Evolutionary conservation across 345 rosid species (phyloP), one percentile per base, ranked within the genome.

Genomic region (Populus tremula): DNA sequence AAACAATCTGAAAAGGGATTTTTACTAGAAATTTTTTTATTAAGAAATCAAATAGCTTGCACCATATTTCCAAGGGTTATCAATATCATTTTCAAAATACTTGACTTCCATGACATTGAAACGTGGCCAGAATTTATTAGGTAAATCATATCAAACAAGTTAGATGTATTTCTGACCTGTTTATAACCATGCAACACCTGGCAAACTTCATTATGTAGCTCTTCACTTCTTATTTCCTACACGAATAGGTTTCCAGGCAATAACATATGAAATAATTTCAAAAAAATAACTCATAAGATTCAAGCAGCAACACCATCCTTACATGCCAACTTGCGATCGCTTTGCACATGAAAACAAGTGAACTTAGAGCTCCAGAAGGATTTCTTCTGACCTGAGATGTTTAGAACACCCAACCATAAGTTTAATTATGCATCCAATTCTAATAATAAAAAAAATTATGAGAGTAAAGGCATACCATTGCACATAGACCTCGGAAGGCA

Each of bases 261-360:
- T 39, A 54, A 70, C 67, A 59, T 68, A 69, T 69, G 59, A 49
- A 47, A 29, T 62, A 31, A 33, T 50, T 49, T 17, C 5, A 50
- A 68, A 70, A 36, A 6, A 36, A 18, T 5, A 38, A 20, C 35
- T 10, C 39, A 4, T 8, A 43, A 74, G n/a, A 74, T 11, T 33
- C 21, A 35, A 67, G 47, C 47, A 71, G 25, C 27, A 73, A 41
- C 12, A 38, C 0, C 63, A 85, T 72, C 47, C 97, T 87, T 92
- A 96, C 99, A 72, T 94, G 89, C 98, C 99, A 96, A 84, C 99
- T 96, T 29, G 97, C 98, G 76, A 96, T 89, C 72, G 98, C 96
- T 87, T 88, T 85, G 87, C 97, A 90, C 90, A 96, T 85, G 79
- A 83, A 90, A 79, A 87, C 93, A 79, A 96, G 94, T 70, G 99